Base-by-base conservation (phyloP, 2,329 filamentous ascomycete genomes). In the Hypoxylon sp. region DNA sequence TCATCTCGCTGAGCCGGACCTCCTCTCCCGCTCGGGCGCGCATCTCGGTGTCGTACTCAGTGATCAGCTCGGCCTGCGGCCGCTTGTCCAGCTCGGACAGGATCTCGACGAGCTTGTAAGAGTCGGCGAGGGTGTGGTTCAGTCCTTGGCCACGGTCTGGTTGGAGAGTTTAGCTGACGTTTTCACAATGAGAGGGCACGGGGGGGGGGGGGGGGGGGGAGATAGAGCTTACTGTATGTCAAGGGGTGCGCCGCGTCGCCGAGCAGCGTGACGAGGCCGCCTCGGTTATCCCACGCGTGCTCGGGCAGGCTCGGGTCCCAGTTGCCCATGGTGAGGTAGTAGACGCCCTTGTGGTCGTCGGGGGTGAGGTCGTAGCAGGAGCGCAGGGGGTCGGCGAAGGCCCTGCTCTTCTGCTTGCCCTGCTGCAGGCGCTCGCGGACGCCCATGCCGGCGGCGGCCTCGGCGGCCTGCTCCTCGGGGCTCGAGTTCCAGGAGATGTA, bases 61-160 rank as follows among this genome's bases (percentile, higher is more conserved):
- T 64, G 17, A 81, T 72, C 1, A 69, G 57, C 9, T 70, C 65
- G 18, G 56, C 64, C 52, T 71, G 65, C 23, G 60, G 38, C 24
- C 57, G 23, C 17, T n/a, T 17, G 13, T 42, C 58, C 8, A 49
- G 51, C 18, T 48, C 52, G 9, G 53, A 65, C 4, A 77, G 59
- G 1, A 69, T 65, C 61, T 73, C 67, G 33, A 74, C 68, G 7
- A 81, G 58, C 53, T 76, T 74, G 1, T 69, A 72, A 3, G 74
- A 77, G 56, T 81, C 79, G 1, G 73, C 73, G 8, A 81, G 69
- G 2, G 74, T 74, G 55, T 81, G 78, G 58, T 81, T 81, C n/a
- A 81, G 71, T 0, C 78, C 79, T 64, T 82, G 78, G 0, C 78
- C 79, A 18, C 79, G 74, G 63, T 81, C 68, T 69, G 17, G 9